Evolutionary conservation across 2,329 filamentous ascomycete species (phyloP).

Genomic region (Aspergillus tamarii): DNA sequence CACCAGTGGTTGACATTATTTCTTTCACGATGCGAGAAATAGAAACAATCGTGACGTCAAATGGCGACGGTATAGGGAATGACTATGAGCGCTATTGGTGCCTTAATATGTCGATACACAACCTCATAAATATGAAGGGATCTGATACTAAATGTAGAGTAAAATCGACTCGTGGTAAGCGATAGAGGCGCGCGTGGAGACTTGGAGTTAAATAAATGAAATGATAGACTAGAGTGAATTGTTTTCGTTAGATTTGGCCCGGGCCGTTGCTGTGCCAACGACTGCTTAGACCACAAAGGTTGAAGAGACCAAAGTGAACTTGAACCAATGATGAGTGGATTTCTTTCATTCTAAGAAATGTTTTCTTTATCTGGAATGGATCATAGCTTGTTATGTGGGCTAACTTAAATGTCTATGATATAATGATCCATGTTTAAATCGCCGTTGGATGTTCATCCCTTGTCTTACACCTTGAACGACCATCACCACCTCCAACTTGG

Average conservation of each 20-base stretch:
- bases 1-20: slow-evolving; percentile 15
- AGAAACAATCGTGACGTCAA: slow-evolving; percentile 11
- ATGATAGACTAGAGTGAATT: neutral
- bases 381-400: neutral
- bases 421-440: neutral
- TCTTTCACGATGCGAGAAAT: slow-evolving; percentile 12
- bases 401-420: neutral
- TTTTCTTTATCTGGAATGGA: neutral
- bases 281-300: neutral
- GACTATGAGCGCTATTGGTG: neutral
- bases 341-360: neutral
- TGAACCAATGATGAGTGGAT: neutral
- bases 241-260: neutral
- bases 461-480: neutral
- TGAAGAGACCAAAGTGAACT: neutral
- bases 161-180: neutral
- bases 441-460: neutral
- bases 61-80: neutral
- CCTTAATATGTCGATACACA: neutral
- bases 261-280: slow-evolving; percentile 30
- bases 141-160: neutral
- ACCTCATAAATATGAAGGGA: neutral
- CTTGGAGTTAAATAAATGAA: neutral
- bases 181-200: neutral
- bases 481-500: neutral